Conservation (phyloP, 2,329 filamentous ascomycete species). For the Didymella sp. region DNA sequence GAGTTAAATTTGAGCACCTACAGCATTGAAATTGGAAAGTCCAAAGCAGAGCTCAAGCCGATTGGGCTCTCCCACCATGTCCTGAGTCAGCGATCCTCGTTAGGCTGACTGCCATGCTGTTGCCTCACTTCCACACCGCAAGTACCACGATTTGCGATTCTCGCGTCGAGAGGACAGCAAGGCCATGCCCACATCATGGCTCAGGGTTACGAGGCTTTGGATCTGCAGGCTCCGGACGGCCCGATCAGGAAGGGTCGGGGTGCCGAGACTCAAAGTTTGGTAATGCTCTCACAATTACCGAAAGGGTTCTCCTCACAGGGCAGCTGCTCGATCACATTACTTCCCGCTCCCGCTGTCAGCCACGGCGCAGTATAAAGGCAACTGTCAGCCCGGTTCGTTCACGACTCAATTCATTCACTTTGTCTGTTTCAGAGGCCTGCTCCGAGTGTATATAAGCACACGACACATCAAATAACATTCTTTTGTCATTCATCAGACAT, state of each 20-base stretch:
- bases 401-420: neutral
- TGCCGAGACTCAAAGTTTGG: conserved; percentile 15
- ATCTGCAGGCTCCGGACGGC: conserved; percentile 11
- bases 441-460: neutral
- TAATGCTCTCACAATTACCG: conserved; percentile 8
- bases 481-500: neutral
- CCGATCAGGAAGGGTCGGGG: conserved; percentile 14
- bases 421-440: neutral
- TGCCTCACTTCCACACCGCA: conserved; percentile 20
- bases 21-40: conserved; percentile 9
- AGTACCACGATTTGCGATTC: conserved; percentile 5
- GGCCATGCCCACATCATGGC: conserved; percentile 1
- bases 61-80: conserved; percentile 7
- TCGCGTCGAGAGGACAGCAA: neutral
- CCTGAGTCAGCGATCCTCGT: conserved; percentile 7
- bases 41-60: neutral
- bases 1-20: neutral
- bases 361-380: conserved; percentile 11
- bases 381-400: neutral
- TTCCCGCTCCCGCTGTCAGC: conserved; percentile 1
- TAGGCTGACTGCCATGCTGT: conserved; percentile 7
- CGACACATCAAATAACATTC: neutral
- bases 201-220: conserved; percentile 3
- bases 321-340: conserved; percentile 12
- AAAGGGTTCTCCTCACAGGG: conserved; percentile 8